These are phyloP conservation scores for Amphichorda felina DNA, from an alignment of 2,329 filamentous ascomycete species.

Conservation along the genomic window DNA sequence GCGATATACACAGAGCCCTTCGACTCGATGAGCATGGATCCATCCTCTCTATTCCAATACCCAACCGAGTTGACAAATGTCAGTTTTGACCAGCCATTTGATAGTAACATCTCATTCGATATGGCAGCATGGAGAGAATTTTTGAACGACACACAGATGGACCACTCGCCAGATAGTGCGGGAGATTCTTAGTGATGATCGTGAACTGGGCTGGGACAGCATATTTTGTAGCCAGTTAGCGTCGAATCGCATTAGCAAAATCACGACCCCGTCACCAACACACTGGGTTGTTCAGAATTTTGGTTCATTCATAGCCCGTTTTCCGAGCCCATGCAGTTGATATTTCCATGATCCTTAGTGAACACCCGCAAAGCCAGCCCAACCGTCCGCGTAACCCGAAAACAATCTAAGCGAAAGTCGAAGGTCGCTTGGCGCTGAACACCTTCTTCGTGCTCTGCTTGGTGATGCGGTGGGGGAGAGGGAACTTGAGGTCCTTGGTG, in stretches of 20 bases:
- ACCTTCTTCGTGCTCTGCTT: constrained; percentile 79
- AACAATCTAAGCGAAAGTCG: constrained; percentile 87
- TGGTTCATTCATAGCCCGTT: constrained; percentile 33
- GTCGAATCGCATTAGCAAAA: too few relatives aligned
- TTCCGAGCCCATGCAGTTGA: constrained; percentile 45
- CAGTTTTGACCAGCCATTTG: constrained; percentile 10
- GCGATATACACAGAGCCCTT: constrained; percentile 5
- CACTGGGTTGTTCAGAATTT: constrained; percentile 13
- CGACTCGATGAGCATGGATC: constrained; percentile 15
- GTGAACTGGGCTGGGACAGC: too few relatives aligned
- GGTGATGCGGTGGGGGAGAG: constrained; percentile 89
- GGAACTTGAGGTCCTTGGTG: constrained; percentile 92
- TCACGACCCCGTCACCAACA: too few relatives aligned
- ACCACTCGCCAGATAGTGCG: constrained; percentile 14
- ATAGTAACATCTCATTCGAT: constrained; percentile 10
- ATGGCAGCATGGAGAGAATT: constrained; percentile 32
- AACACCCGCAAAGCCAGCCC: constrained; percentile 49
- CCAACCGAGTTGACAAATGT: constrained; percentile 13
- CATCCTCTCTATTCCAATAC: constrained; percentile 15
- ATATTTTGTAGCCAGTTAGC: too few relatives aligned
- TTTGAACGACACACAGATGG: constrained; percentile 24
- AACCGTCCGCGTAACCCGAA: constrained; percentile 35
- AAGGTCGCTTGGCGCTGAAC: constrained; percentile 85
- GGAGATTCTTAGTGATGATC: constrained; percentile 3
- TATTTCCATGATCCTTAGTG: constrained; percentile 48